Conservation (phyloP, 139 green algal genomes). For the Astrephomene gubernaculifera region DNA sequence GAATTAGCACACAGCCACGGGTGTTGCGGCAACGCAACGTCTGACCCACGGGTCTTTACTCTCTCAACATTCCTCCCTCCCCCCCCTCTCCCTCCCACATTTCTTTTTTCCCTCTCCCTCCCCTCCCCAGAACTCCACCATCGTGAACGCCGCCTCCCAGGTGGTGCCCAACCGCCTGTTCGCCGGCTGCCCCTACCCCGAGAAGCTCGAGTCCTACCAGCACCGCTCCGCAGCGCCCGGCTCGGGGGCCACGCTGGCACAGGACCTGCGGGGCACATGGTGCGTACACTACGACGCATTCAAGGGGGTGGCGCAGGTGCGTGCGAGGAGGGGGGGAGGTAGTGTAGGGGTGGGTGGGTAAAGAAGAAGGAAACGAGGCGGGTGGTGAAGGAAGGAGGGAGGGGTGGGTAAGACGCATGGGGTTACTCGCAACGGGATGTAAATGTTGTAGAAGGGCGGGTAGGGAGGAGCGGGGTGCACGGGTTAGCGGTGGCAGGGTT, state of each 20-base stretch:
- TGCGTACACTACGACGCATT: slow-evolving; percentile 75
- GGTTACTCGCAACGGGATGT: no score
- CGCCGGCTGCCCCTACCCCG: slow-evolving; percentile 69
- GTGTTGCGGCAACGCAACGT: no score
- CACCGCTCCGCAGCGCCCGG: slow-evolving; percentile 55
- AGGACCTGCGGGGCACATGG: slow-evolving; percentile 79
- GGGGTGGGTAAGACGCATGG: background rate
- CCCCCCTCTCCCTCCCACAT: background rate
- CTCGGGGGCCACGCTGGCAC: slow-evolving; percentile 50
- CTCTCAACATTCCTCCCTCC: background rate
- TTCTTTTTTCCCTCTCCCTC: background rate
- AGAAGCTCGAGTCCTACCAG: slow-evolving; percentile 80
- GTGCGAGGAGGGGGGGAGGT: background rate
- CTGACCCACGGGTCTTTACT: background rate
- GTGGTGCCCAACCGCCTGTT: slow-evolving; percentile 76
- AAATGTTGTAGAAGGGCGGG: no score
- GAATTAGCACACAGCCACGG: no score
- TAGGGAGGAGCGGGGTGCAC: no score
- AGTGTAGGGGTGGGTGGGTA: no score
- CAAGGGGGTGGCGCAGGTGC: slow-evolving; percentile 57
- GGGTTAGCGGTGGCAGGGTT: no score
- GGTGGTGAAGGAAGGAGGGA: background rate
- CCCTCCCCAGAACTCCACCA: slow-evolving; percentile 52
- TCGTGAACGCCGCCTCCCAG: slow-evolving; percentile 66
- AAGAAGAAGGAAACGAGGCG: background rate